A percentile compares a stretch with the other conserved stretches of the same genome.
These are phyloP conservation scores for Phytophthora hybrid DNA, from an alignment of 352 stramenopile genomes.

Conservation along the genomic window DNA sequence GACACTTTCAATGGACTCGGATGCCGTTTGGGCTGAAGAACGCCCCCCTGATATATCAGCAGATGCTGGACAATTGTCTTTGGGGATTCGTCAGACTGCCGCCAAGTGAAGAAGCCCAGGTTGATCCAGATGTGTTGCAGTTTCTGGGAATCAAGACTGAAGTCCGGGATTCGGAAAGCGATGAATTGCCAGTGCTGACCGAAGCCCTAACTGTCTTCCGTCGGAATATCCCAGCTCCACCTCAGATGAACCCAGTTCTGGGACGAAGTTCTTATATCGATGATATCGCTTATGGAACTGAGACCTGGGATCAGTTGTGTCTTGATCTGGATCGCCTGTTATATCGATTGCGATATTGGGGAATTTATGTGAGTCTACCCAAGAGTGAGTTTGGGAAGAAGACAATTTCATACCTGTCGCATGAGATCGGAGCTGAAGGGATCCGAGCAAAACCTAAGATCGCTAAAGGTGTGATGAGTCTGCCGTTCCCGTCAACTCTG, in stretches of 20 bases:
- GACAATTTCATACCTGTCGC: neutral
- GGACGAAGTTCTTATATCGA: constrained; percentile 10
- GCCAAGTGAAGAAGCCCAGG: neutral
- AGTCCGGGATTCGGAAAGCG: neutral
- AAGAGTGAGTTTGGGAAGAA: too few species aligned
- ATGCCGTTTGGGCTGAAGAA: constrained; percentile 1
- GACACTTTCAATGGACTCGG: neutral
- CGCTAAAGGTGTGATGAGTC: neutral
- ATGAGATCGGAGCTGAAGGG: neutral
- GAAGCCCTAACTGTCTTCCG: neutral
- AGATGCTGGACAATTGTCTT: neutral
- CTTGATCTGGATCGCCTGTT: neutral
- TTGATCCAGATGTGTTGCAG: neutral
- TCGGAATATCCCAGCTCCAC: neutral
- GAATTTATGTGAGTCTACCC: too few species aligned
- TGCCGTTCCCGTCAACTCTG: constrained; percentile 1
- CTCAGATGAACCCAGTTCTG: neutral
- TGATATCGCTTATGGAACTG: constrained; percentile 1
- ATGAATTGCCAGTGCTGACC: neutral
- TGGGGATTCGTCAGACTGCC: constrained; percentile 1
- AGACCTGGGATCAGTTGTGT: neutral
- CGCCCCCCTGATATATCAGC: neutral
- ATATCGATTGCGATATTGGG: neutral
- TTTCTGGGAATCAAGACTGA: neutral
- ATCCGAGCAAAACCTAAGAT: neutral